Percentiles rank a stretch among this genome's conserved stretches.
Evolutionary conservation across 208 protist genomes (phyloP).

Genomic region (Leishmania major): DNA sequence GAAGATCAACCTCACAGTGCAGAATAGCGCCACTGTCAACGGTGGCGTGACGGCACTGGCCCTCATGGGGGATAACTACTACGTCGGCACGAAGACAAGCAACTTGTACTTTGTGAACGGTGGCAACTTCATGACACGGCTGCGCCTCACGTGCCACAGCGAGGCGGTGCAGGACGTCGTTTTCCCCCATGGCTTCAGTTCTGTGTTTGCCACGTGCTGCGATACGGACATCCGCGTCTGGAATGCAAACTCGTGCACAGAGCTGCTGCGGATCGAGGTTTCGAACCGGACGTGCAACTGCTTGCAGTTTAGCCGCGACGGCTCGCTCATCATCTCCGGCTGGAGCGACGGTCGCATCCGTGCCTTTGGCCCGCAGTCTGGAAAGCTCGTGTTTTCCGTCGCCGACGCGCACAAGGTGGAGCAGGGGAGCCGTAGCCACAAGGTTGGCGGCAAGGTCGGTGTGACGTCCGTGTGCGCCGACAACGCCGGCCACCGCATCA

Average conservation of each 20-base stretch:
- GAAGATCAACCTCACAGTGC: constrained; percentile 88
- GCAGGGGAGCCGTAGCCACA: constrained; percentile 56
- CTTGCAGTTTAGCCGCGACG: constrained; percentile 92
- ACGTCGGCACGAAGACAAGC: constrained; percentile 86
- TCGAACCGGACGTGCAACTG: constrained; percentile 92
- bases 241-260: constrained; percentile 89
- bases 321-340: constrained; percentile 92
- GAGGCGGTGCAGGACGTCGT: constrained; percentile 93
- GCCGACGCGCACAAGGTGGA: constrained; percentile 95
- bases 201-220: constrained; percentile 96
- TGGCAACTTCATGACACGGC: constrained; percentile 84
- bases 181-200: constrained; percentile 92
- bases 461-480: constrained; percentile 93
- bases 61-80: constrained; percentile 78
- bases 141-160: constrained; percentile 95
- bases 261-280: constrained; percentile 96
- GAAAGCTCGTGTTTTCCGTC: constrained; percentile 95
- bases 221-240: constrained; percentile 95
- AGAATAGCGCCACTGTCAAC: constrained; percentile 63
- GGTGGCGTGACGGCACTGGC: constrained; percentile 91
- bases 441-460: constrained; percentile 46
- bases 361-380: constrained; percentile 95
- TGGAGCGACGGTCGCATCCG: constrained; percentile 96
- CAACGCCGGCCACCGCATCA: constrained; percentile 64
- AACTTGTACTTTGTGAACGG: constrained; percentile 94